Base-by-base conservation (phyloP, 2,329 filamentous ascomycete genomes). In the Phyllosticta citrichinensis region DNA sequence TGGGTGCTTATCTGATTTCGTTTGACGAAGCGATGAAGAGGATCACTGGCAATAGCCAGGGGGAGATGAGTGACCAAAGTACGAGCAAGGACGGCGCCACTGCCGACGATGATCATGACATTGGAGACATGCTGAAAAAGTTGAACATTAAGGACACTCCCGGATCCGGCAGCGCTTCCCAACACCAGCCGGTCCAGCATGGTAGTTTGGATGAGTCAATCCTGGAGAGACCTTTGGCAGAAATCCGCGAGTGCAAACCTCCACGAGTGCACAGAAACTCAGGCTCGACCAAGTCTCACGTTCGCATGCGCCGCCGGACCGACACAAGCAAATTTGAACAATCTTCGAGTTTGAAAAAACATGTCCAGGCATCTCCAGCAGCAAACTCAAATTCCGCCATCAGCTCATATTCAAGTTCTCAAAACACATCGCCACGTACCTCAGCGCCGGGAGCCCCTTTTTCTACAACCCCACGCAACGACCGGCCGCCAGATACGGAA, bases 1-100 rank as follows among this genome's bases (percentile, higher is more conserved):
- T 92, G 63, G 90, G 88, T 30, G 91, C 88, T 55, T 83, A 85
- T 54, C 51, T 14, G 25, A 40, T 35, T 50, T 22, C 47, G 22
- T 40, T 55, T n/a, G 40, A 62, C 17, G 35, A 30, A 4, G 51
- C 11, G 10, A 35, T 52, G 22, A 55, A n/a, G 19, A 53, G 17
- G 40, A 47, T 47, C 40, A 47, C 14, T 8, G 14, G 14, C n/a
- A n/a, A n/a, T 6, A n/a, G 40, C 17, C 40, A 47, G 14, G 40
- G 40, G 40, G 40, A n/a, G 40, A 47, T 47, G 40, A 47, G 40
- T 47, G 40, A 47, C 40, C 40, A 47, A 47, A 47, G 40, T 47
- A 47, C 40, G 40, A 47, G 40, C 40, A 47, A 47, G n/a, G 40
- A 47, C 17, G 14, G 40, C 40, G 40, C 40, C 40, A 47, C 17